These are phyloP conservation scores for Tylopilus balloui DNA, from an alignment of 768 basidiomycete species.

Conservation along the genomic window DNA sequence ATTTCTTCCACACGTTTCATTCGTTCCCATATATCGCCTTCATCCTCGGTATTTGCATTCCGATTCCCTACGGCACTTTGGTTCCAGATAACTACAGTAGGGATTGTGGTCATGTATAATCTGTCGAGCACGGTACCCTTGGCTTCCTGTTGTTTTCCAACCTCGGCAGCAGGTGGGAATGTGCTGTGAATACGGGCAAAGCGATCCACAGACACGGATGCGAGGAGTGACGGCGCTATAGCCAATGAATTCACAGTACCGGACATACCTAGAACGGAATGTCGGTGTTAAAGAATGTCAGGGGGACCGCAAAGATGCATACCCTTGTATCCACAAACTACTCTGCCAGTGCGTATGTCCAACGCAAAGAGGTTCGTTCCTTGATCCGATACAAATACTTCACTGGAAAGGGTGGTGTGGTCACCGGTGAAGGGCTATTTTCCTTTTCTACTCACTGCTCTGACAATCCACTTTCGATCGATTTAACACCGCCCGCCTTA, in stretches of 20 bases:
- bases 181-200: conserved; percentile 67
- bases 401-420: conserved; percentile 36
- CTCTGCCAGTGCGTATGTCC: conserved; percentile 64
- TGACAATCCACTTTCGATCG: conserved; percentile 51
- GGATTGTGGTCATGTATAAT: conserved; percentile 55
- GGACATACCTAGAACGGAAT: conserved; percentile 52
- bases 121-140: conserved; percentile 64
- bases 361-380: conserved; percentile 60
- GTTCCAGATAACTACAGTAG: conserved; percentile 66
- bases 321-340: conserved; percentile 69
- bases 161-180: conserved; percentile 44
- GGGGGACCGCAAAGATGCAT: not conserved
- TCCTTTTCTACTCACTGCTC: conserved; percentile 53
- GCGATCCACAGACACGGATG: conserved; percentile 64
- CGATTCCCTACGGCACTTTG: conserved; percentile 24
- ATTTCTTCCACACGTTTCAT: conserved; percentile 52
- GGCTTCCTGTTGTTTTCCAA: conserved; percentile 47
- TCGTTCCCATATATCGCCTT: conserved; percentile 64
- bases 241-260: conserved; percentile 68
- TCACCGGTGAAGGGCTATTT: not conserved
- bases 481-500: conserved; percentile 57
- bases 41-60: conserved; percentile 29
- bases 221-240: conserved; percentile 47
- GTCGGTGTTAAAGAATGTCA: not conserved
- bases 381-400: conserved; percentile 65